A percentile compares a stretch with the other conserved stretches of the same genome.
These are phyloP conservation scores for Russula vinacea DNA, from an alignment of 768 basidiomycete genomes.

Conservation along the genomic window DNA sequence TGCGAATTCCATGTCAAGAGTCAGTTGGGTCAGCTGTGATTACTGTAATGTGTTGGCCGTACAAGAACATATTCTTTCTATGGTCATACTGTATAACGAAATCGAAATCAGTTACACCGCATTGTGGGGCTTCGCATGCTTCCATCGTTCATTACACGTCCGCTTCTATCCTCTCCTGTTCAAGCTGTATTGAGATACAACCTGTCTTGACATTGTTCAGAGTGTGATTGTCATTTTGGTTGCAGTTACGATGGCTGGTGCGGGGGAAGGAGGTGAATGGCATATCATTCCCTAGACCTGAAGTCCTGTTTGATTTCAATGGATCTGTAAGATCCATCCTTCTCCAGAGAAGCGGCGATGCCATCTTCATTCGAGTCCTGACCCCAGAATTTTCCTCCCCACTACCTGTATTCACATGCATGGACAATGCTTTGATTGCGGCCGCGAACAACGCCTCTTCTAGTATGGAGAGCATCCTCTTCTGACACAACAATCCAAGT, in stretches of 20 bases:
- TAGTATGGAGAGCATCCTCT: background rate
- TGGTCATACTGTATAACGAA: no score
- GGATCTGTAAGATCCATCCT: no score
- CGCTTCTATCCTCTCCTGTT: no score
- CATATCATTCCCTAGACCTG: background rate
- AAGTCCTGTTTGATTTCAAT: background rate
- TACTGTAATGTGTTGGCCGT: background rate
- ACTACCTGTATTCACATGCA: background rate
- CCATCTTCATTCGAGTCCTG: background rate
- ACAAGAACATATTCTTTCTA: no score
- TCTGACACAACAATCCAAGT: no score
- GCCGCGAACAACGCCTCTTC: background rate
- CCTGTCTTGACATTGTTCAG: background rate
- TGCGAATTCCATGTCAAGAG: slow-evolving; percentile 68
- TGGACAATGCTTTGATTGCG: background rate
- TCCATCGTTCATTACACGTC: no score
- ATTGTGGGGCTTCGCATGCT: no score
- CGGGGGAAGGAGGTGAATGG: background rate
- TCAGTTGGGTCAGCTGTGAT: slow-evolving; percentile 46
- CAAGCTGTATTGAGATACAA: no score
- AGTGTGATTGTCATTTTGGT: background rate
- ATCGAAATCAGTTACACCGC: no score
- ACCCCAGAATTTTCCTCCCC: background rate
- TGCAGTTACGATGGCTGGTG: background rate
- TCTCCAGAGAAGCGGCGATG: background rate